Conservation (phyloP, 2,329 filamentous ascomycete species). For the Pleomassaria siparia region DNA sequence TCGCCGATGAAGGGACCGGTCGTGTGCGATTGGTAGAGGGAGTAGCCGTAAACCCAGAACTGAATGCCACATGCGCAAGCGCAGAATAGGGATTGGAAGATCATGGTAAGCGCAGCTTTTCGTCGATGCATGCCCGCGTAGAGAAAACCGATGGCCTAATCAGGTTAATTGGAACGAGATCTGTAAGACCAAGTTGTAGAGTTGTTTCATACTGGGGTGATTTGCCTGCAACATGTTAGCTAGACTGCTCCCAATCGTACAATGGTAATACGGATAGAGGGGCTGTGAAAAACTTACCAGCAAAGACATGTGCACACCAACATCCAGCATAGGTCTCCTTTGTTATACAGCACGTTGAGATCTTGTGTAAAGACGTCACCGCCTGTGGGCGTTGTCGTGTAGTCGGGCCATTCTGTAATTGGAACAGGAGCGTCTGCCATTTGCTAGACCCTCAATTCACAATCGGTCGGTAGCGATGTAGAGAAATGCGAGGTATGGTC, state of each 20-base stretch:
- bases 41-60: slow-evolving; percentile 52
- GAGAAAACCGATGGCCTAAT: slow-evolving; percentile 34
- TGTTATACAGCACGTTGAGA: slow-evolving; percentile 50
- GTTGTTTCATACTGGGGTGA: slow-evolving; percentile 22
- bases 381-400: slow-evolving; percentile 42
- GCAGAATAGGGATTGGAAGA: slow-evolving; percentile 53
- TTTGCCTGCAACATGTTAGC: slow-evolving; percentile 23
- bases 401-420: slow-evolving; percentile 49
- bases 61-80: slow-evolving; percentile 50
- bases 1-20: slow-evolving; percentile 31
- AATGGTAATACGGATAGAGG: not conserved
- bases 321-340: slow-evolving; percentile 51
- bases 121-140: slow-evolving; percentile 38
- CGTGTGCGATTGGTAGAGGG: slow-evolving; percentile 44
- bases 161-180: not conserved
- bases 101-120: slow-evolving; percentile 47
- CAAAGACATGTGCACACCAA: slow-evolving; percentile 34
- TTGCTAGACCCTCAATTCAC: not conserved
- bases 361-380: slow-evolving; percentile 50
- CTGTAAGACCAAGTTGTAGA: not conserved
- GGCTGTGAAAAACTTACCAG: slow-evolving; percentile 19
- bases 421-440: slow-evolving; percentile 34
- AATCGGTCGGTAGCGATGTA: too few species aligned
- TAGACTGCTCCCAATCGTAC: too few species aligned
- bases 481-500: too few species aligned